Base-by-base conservation (phyloP, 495 filamentous ascomycete genomes). In the Amorphotheca resinae region DNA sequence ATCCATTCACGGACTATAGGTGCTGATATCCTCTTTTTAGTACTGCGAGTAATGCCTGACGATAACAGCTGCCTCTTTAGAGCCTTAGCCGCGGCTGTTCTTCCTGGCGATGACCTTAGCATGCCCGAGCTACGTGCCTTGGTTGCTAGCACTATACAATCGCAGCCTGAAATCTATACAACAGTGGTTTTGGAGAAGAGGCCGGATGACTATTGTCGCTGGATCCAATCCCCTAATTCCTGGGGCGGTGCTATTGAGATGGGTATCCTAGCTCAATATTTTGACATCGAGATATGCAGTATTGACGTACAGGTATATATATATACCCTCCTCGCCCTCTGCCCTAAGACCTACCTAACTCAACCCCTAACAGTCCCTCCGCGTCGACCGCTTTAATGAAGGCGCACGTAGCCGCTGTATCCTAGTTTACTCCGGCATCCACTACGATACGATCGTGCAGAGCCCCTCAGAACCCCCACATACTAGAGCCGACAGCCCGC, bases 241-340 rank as follows among this genome's bases (percentile, higher is more conserved):
- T 98, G 91, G 91, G 91, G 91, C 31, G 91, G 91, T 17, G 84
- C 72, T 2, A 95, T 96, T 46, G 91, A 98, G 55, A 69, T 98
- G 5, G 74, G 72, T 33, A 86, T 95, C 45, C 61, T 98, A 16
- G 83, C 82, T 33, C 77, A 87, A 45, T 76, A 93, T 38, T 95
- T 95, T 60, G 71, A 77, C 33, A 66, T 93, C 31, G 87, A 98
- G 59, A 88, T 98, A 50, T 81, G 76, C 59, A 82, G 80, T 25
- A 76, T 94, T 28, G 84, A 93, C 57, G 69, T 75, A 22, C 65
- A 73, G 59, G 64, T 55, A 56, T 12, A n/a, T n/a, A n/a, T n/a
- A n/a, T n/a, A n/a, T n/a, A n/a, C n/a, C n/a, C 15, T 41, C 15
- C 15, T 14, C 17, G 17, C 2, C 2, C 42, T 2, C 4, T 28